Base-by-base conservation (phyloP, 2,329 filamentous ascomycete genomes). In the Grosmannia penicillata region DNA sequence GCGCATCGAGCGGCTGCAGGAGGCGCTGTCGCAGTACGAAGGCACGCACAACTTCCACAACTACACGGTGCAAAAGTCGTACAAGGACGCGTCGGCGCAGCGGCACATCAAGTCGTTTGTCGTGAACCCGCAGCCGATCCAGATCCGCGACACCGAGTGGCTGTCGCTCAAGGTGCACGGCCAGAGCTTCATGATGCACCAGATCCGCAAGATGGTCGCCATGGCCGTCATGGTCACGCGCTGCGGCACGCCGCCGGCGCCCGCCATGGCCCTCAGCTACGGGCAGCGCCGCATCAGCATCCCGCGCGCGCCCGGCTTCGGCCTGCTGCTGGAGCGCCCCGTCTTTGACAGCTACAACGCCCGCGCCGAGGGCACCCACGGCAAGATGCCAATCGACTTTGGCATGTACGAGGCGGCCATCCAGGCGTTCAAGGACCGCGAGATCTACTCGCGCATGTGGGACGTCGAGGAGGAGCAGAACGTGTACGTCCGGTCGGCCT, bases 101-200 rank as follows among this genome's bases (percentile, higher is more conserved):
- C 77, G 91, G 6, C 77, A 82, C 53, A 98, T 98, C 65, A 91
- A 87, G 56, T 91, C 83, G 3, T 98, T 98, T 63, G 66, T 79
- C 27, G 79, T 85, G 41, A 81, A 85, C 56, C 62, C 65, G 4
- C 65, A 72, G 37, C 85, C 86, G 1, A 79, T 94, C 51, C 75
- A 86, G 53, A 93, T 93, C 58, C 75, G 84, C 56, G 78, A 89
- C 53, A 95, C 86, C 2, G 82, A 98, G 63, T 98, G 91, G 91
- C 68, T 98, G 5, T 91, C 82, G 31, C 68, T 96, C 48, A 94
- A 93, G 56, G 87, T 98, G 19, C 91, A 98, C 58, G 91, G 91
- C 0, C 91, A 98, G 60, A 89, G 81, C 53, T 98, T 98, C 69
- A 98, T 98, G 91, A 98, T 98, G 91, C 91, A 98, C 59, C 91